Base-by-base conservation (phyloP, 768 basidiomycete genomes). In the Leccinum fibrillosum region DNA sequence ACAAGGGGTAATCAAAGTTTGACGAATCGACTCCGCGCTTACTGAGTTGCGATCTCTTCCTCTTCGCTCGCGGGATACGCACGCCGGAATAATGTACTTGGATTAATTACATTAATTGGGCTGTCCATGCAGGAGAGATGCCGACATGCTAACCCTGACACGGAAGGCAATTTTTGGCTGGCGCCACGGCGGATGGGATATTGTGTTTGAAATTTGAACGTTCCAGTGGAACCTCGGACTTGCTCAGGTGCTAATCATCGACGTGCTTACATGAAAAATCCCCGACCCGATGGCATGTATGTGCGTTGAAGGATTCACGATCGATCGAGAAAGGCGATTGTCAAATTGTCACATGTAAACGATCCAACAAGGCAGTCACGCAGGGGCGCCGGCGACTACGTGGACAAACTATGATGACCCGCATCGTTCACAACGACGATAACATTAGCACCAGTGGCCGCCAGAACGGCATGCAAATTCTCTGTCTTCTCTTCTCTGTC, bases 1-100 rank as follows among this genome's bases (percentile, higher is more conserved):
- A 56, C 25, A 53, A 62, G 63, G 66, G 63, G 52, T 12, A 60
- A 67, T 69, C 66, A 68, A 63, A 47, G 60, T 66, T 68, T 66
- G 61, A 42, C 47, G n/a, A 55, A 54, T 45, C 48, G 44, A 66
- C 28, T 13, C 32, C 32, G 54, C 7, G 13, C 25, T 49, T 50
- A 42, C 63, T 62, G 64, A 63, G 61, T 66, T 57, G 10, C 23
- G 58, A 49, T 59, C 65, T 58, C 54, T 45, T 17, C 54, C 26
- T 56, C 56, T 58, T 56, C 54, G 45, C 66, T 66, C 66, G 67
- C 66, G 64, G 67, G 56, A 69, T 52, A 54, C 42, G 56, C 53
- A 10, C 32, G 19, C 54, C 53, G 53, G 56, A 34, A 28, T 45
- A 50, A 23, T 39, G 37, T 39, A 19, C 55, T 25, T 59, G 55